phyloP scores from a whole-genome alignment of 768 basidiomycete species.

The Hydnum rufescens region DNA sequence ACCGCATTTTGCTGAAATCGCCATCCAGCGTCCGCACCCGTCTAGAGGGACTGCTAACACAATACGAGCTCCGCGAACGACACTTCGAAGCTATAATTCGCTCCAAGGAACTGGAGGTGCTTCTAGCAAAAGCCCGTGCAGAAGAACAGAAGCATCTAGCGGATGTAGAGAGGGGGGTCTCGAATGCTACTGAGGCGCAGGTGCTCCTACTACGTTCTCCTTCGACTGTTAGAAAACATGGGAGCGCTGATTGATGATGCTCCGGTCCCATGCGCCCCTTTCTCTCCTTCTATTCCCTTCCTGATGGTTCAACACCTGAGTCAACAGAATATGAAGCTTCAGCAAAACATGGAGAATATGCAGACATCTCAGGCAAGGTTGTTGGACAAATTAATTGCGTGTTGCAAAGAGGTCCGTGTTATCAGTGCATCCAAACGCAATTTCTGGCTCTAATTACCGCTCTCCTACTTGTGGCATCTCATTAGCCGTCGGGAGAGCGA shows the following conservation, averaged over 20 bases:
- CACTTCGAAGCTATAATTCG: constrained; percentile 86
- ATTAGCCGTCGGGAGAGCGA: constrained; percentile 61
- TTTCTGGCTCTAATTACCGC: neutral
- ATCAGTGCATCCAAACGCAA: neutral
- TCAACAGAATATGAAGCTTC: constrained; percentile 40
- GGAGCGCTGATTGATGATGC: neutral
- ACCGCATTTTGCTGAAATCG: neutral
- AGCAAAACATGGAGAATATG: constrained; percentile 61
- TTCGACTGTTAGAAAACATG: neutral
- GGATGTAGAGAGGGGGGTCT: constrained; percentile 40
- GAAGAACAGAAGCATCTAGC: constrained; percentile 74
- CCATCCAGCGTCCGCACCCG: constrained; percentile 56
- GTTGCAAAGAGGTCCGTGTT: constrained; percentile 67
- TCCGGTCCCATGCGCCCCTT: too few species aligned
- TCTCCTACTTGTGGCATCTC: neutral
- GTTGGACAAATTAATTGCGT: constrained; percentile 66
- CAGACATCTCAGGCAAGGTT: constrained; percentile 60
- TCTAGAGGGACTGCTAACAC: constrained; percentile 67
- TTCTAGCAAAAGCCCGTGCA: constrained; percentile 69
- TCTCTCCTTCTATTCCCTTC: neutral
- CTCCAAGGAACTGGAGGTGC: constrained; percentile 77
- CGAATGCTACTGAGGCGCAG: constrained; percentile 56
- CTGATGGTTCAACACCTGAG: neutral
- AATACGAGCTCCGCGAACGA: constrained; percentile 77
- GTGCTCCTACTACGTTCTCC: constrained; percentile 28